These are phyloP conservation scores for slime mould (Dictyostelium discoideum) DNA, from an alignment of 78 protist species.

Conservation along the genomic window dicty_2.7 NC_007088.5:6259501-6260000, in stretches of 20 bases:
- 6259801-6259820: neutral
- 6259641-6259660: slow-evolving; percentile 36
- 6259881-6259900: slow-evolving; percentile 41
- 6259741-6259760: neutral
- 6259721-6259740: neutral
- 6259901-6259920: slow-evolving; percentile 38
- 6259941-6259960: slow-evolving; percentile 37
- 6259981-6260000: slow-evolving; percentile 46
- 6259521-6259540: neutral
- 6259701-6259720: neutral
- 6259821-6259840: neutral
- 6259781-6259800: neutral
- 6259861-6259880: slow-evolving; percentile 37
- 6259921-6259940: neutral
- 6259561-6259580: slow-evolving; percentile 2
- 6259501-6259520: neutral
- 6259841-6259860: slow-evolving; percentile 58
- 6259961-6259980: slow-evolving; percentile 71
- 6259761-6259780: neutral
- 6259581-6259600: slow-evolving; percentile 19
- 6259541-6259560: neutral
- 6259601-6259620: neutral
- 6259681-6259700: neutral
- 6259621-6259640: neutral
- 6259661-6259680: neutral